phyloP scores from a whole-genome alignment of 352 stramenopile genomes.

The Pythium aquatile region DNA sequence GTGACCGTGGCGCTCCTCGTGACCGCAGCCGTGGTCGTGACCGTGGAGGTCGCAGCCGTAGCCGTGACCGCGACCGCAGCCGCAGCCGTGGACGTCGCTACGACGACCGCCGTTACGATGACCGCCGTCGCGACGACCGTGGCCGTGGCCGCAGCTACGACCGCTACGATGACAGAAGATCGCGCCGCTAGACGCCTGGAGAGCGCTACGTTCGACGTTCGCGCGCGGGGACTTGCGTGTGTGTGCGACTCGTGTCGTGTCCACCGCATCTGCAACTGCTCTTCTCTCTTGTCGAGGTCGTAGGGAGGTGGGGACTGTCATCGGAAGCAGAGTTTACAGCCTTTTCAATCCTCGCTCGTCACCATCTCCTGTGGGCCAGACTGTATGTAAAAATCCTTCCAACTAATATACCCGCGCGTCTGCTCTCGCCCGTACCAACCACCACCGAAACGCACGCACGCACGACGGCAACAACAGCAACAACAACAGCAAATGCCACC shows the following conservation, averaged over 20 bases:
- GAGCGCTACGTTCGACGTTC: not conserved
- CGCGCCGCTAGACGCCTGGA: conserved; percentile 23
- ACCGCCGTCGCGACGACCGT: conserved; percentile 57
- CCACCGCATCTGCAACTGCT: not conserved
- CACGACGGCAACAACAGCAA: conserved; percentile 1
- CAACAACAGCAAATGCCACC: not conserved
- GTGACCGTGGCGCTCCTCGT: conserved; percentile 23
- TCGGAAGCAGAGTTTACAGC: conserved; percentile 18
- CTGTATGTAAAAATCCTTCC: conserved; percentile 29
- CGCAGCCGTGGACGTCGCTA: conserved; percentile 39
- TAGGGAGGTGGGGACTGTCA: conserved; percentile 12
- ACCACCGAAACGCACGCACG: conserved; percentile 9
- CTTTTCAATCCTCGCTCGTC: conserved; percentile 13
- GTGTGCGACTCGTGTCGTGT: not conserved
- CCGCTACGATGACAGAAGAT: conserved; percentile 41
- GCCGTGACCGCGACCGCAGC: conserved; percentile 46
- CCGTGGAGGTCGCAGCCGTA: conserved; percentile 34
- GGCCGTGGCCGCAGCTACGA: conserved; percentile 37
- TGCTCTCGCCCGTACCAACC: conserved; percentile 26
- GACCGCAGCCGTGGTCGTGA: conserved; percentile 27
- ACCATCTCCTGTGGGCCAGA: conserved; percentile 20
- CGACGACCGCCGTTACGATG: conserved; percentile 41
- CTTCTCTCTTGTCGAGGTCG: not conserved
- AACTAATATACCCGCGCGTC: conserved; percentile 29
- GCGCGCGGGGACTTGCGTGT: not conserved